A percentile compares a stretch with the other conserved stretches of the same genome.
Evolutionary conservation across 139 green algal species (phyloP).

Genomic region (Choricystis sp.): DNA sequence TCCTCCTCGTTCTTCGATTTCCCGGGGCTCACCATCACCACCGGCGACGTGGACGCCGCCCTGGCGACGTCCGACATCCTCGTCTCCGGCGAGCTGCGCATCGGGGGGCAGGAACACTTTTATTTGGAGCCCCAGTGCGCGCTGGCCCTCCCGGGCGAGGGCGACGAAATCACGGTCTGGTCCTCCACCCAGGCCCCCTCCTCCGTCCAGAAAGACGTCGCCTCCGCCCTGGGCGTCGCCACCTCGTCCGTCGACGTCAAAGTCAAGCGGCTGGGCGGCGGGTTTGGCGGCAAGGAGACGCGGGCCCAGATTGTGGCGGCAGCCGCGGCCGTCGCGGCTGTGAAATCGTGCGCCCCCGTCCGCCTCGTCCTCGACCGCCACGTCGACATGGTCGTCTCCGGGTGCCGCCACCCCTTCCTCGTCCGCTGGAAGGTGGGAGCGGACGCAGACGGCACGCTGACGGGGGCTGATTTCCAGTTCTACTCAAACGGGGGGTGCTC

Average conservation of each 20-base stretch:
- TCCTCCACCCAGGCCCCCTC: conserved; percentile 56
- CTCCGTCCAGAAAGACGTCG: conserved; percentile 41
- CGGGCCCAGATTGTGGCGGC: conserved; percentile 54
- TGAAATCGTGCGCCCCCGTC: conserved; percentile 47
- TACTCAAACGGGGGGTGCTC: conserved; percentile 80
- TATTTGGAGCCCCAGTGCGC: conserved; percentile 83
- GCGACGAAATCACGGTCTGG: conserved; percentile 49
- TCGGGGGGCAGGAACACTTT: conserved; percentile 76
- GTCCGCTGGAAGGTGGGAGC: conserved; percentile 64
- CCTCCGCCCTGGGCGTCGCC: conserved; percentile 61
- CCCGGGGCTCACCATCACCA: too few relatives aligned
- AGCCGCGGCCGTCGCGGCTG: conserved; percentile 61
- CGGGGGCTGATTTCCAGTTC: conserved; percentile 63
- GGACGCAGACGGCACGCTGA: conserved; percentile 39
- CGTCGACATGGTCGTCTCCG: conserved; percentile 81
- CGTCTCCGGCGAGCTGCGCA: conserved; percentile 13
- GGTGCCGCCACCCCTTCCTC: conserved; percentile 76
- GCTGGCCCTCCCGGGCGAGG: conserved; percentile 66
- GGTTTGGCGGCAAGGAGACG: conserved; percentile 96
- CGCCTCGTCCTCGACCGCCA: conserved; percentile 71
- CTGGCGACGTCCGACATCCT: conserved; percentile 34
- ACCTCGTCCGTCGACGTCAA: conserved; percentile 67
- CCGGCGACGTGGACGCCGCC: conserved; percentile 54
- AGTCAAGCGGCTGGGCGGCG: conserved; percentile 83
- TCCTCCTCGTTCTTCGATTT: conserved; percentile 24